Base-by-base conservation (phyloP, 768 basidiomycete genomes). In the Lactifluus pinguis region DNA sequence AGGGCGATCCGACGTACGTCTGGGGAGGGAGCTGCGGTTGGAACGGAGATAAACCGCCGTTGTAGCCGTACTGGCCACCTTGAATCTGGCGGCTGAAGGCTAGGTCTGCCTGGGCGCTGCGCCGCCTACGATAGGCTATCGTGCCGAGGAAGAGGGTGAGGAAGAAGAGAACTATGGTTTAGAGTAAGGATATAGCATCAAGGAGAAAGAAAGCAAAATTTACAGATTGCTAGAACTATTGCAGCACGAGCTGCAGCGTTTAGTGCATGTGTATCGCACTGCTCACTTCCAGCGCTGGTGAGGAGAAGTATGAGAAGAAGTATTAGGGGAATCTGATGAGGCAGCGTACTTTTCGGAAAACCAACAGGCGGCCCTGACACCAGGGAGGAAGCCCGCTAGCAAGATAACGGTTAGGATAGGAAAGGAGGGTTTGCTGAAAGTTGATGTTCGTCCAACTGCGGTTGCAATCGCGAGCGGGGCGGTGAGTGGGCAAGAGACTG, bases 21-120 rank as follows among this genome's bases (percentile, higher is more conserved):
- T 39, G 55, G 1, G 61, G 61, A 4, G 61, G 61, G 25, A 58
- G 57, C 44, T 62, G 61, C 5, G 61, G 61, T 8, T 1, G 7
- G 5, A 21, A 55, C 3, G 48, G 30, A 0, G n/a, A 11, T 8
- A 32, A 25, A 13, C 44, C 50, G 1, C 45, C 47, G 2, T 34
- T 55, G 9, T 6, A 21, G 8, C 14, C 36, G 6, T 45, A 57
- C 6, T 17, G 49, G 9, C 19, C 42, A 1, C 2, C 25, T 1
- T 10, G 36, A 2, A 10, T 17, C 9, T 61, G 60, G 1, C 49
- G 49, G 25, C n/a, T 5, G 30, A 42, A 62, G 4, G 45, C 51
- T 0, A 62, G 45, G 52, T 62, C 53, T 8, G 51, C 47, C 3
- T 2, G 56, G 29, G 51, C 45, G 47, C 13, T 8, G 15, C 56